Percentiles rank a stretch among this genome's conserved stretches.
Conservation (phyloP, 106 monocot genomes). For the Alisma plantagoaquatica region DNA sequence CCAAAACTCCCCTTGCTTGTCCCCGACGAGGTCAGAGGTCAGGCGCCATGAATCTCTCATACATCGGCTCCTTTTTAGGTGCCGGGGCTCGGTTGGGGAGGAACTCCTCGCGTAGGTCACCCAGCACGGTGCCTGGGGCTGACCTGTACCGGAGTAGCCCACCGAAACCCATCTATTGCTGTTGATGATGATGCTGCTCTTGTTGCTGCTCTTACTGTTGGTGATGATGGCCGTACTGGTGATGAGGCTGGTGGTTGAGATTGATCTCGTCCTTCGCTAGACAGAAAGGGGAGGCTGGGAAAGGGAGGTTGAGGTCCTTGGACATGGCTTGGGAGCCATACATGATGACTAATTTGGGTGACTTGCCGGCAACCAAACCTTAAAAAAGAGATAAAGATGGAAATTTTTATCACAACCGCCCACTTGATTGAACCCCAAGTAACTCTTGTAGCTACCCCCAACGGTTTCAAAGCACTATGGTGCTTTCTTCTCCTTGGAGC, state of each 20-base stretch:
- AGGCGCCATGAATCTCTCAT: slow-evolving; percentile 52
- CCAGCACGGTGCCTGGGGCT: slow-evolving; percentile 70
- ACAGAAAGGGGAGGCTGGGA: slow-evolving; percentile 28
- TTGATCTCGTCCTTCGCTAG: slow-evolving; percentile 34
- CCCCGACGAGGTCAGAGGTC: slow-evolving; percentile 21
- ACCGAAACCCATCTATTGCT: slow-evolving; percentile 40
- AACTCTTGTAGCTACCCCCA: too few relatives aligned
- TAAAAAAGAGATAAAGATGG: too few relatives aligned
- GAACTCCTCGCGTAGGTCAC: slow-evolving; percentile 65
- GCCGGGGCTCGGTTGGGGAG: slow-evolving; percentile 36
- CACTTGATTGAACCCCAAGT: too few relatives aligned
- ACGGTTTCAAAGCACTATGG: too few relatives aligned
- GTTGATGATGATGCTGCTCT: too few relatives aligned
- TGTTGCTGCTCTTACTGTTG: too few relatives aligned
- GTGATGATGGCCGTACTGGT: slow-evolving; percentile 21
- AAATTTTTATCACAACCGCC: too few relatives aligned
- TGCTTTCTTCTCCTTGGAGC: too few relatives aligned
- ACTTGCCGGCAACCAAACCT: too few relatives aligned
- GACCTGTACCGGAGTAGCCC: slow-evolving; percentile 83
- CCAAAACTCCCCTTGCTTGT: too few relatives aligned
- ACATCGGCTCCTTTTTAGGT: slow-evolving; percentile 45
- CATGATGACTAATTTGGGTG: slow-evolving; percentile 2
- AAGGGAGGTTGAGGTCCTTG: slow-evolving; percentile 31
- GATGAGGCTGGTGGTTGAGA: slow-evolving; percentile 22
- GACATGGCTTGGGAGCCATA: slow-evolving; percentile 9